Evolutionary conservation across 2,329 filamentous ascomycete species (phyloP).

Genomic region (Stemphylium lycopersici): DNA sequence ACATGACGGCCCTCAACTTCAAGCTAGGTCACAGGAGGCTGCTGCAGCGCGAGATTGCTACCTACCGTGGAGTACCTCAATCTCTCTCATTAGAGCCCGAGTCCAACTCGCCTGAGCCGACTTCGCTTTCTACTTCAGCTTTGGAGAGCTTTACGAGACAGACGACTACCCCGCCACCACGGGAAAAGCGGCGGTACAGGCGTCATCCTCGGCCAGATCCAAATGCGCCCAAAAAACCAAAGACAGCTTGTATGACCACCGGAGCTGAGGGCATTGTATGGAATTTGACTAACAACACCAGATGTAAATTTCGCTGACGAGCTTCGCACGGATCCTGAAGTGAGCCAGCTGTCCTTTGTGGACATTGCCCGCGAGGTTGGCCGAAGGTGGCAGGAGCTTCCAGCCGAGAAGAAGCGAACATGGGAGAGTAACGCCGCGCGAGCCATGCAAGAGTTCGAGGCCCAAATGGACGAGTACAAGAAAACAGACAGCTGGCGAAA

Average conservation of each 20-base stretch:
- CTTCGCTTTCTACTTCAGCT: conserved; percentile 38
- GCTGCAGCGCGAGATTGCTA: conserved; percentile 50
- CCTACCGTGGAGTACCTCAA: conserved; percentile 41
- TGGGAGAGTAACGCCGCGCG: conserved; percentile 49
- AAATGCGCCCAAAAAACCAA: conserved; percentile 50
- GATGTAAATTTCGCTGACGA: conserved; percentile 52
- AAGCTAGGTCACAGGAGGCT: conserved; percentile 49
- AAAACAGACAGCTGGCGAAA: conserved; percentile 46
- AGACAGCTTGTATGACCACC: conserved; percentile 45
- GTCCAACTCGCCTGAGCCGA: conserved; percentile 20
- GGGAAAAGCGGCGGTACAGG: conserved; percentile 48
- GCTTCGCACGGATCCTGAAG: conserved; percentile 44
- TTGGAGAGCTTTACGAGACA: conserved; percentile 35
- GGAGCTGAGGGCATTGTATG: background rate
- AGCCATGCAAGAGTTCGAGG: conserved; percentile 48
- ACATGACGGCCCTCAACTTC: conserved; percentile 45
- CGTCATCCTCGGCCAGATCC: conserved; percentile 46
- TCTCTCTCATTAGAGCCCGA: conserved; percentile 36
- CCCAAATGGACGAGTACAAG: conserved; percentile 50
- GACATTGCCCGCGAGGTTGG: conserved; percentile 49
- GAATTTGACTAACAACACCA: conserved; percentile 21
- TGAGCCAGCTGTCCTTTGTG: conserved; percentile 47
- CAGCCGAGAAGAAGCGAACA: conserved; percentile 43
- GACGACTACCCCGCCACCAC: conserved; percentile 27
- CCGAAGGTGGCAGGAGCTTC: conserved; percentile 46